Percentiles rank a stretch among this genome's conserved stretches.
phyloP scores from a whole-genome alignment of 2,329 filamentous ascomycete genomes.

The Lasiodiplodia theobromae region DNA sequence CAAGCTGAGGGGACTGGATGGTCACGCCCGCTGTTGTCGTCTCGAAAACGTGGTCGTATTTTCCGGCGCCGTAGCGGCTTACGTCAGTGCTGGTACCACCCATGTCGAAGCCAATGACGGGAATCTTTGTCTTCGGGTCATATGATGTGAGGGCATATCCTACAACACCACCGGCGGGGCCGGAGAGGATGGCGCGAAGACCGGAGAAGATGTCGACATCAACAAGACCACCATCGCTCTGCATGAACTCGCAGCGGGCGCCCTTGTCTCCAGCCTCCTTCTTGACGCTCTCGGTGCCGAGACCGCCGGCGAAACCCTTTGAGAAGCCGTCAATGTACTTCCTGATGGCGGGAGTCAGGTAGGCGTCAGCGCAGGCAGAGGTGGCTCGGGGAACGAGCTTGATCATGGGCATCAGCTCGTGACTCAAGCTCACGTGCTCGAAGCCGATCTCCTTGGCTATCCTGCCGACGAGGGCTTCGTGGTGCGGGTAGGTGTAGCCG shows the following conservation, averaged over 20 bases:
- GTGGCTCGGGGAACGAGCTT: constrained; percentile 79
- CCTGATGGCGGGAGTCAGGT: constrained; percentile 79
- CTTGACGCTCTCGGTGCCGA: constrained; percentile 78
- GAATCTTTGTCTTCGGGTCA: constrained; percentile 79
- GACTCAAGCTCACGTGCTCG: constrained; percentile 79
- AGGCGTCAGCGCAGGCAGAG: constrained; percentile 80
- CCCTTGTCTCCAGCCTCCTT: constrained; percentile 69
- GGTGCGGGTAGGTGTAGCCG: constrained; percentile 87
- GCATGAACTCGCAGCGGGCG: constrained; percentile 93
- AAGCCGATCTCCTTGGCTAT: constrained; percentile 84
- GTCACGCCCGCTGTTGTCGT: constrained; percentile 94
- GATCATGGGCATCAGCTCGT: constrained; percentile 88
- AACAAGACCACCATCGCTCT: constrained; percentile 76
- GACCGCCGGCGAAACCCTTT: constrained; percentile 78
- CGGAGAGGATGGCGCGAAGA: constrained; percentile 83
- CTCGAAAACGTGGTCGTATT: constrained; percentile 93
- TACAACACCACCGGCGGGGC: constrained; percentile 91
- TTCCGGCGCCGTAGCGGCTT: constrained; percentile 79
- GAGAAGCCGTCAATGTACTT: constrained; percentile 81
- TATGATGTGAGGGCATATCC: constrained; percentile 93
- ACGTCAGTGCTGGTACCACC: constrained; percentile 93
- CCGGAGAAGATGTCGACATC: constrained; percentile 85
- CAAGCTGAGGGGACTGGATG: constrained; percentile 88
- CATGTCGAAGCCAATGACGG: constrained; percentile 96
- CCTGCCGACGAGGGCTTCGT: constrained; percentile 79